phyloP scores from a whole-genome alignment of 208 protist genomes.

The Trypanosoma mega region DNA sequence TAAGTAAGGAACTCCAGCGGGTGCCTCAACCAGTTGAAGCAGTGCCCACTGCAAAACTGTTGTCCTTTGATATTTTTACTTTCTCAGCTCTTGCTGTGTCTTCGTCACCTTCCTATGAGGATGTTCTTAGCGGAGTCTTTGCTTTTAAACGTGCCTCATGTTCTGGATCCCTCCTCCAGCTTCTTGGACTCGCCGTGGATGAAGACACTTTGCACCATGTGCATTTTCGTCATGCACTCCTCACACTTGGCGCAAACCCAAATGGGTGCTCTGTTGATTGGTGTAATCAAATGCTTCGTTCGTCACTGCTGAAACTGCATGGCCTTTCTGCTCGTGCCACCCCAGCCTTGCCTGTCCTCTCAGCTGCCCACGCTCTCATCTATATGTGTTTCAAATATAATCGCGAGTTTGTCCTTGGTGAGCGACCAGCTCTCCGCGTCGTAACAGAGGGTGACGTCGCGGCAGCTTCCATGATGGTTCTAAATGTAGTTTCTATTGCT shows the following conservation, averaged over 20 bases:
- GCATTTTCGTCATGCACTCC: constrained; percentile 49
- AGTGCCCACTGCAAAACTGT: too few relatives aligned
- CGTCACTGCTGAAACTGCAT: constrained; percentile 37
- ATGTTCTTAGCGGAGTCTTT: constrained; percentile 19
- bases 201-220: constrained; percentile 10
- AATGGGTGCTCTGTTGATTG: constrained; percentile 42
- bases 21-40: too few relatives aligned
- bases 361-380: constrained; percentile 21
- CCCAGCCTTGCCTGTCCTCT: constrained; percentile 17
- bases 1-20: neutral
- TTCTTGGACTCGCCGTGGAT: constrained; percentile 17
- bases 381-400: constrained; percentile 80
- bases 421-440: constrained; percentile 60
- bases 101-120: constrained; percentile 15
- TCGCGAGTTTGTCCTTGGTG: constrained; percentile 64
- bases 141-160: constrained; percentile 23
- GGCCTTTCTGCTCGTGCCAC: constrained; percentile 17
- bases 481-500: constrained; percentile 36
- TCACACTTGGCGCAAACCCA: constrained; percentile 39
- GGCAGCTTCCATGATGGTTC: constrained; percentile 50
- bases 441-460: constrained; percentile 71
- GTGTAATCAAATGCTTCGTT: constrained; percentile 53
- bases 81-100: constrained; percentile 20
- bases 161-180: constrained; percentile 11
- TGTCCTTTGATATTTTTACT: constrained; percentile 24